Base-by-base conservation (phyloP, 129 eudicot genomes). In the Escallonia rubra region DNA sequence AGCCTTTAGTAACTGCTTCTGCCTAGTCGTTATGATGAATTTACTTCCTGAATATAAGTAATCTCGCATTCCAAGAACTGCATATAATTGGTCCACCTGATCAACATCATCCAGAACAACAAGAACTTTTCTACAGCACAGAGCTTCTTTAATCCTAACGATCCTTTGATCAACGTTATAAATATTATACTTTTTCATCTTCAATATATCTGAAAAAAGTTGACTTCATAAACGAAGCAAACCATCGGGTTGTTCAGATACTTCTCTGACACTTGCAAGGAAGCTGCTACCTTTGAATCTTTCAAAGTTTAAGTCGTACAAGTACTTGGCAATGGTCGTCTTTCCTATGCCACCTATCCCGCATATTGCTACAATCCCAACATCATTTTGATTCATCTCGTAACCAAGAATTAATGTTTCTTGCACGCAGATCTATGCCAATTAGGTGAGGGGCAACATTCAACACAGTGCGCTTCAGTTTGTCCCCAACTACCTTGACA, bases 31-130 rank as follows among this genome's bases (percentile, higher is more conserved):
- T 38, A 81, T 53, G 41, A 81, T 76, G 13, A 81, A 76, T 65
- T 72, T 76, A 56, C 79, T 81, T 63, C 69, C 66, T 8, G 34
- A 46, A 14, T 53, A 46, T 54, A 72, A 63, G 69, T 55, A 58
- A 0, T 53, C 63, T 50, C 70, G 45, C n/a, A 39, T 9, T 15
- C 81, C 85, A 64, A 76, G 66, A 2, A 80, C 38, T 34, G 66
- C 43, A 4, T 49, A 54, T n/a, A 81, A 58, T 6, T 81, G 76
- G 8, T 57, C 15, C 1, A 2, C 4, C 4, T 76, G 40, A 58
- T 51, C 72, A 41, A 76, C 69, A 57, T 81, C 79, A 68, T 81
- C 85, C 7, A 80, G 71, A 61, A 80, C 76, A 50, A 81, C 8
- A 16, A 80, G 41, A 15, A 66, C 48, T 23, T 41, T 75, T 51